phyloP scores from a whole-genome alignment of 139 green algal species.

The Diplosphaera chodatii region DNA sequence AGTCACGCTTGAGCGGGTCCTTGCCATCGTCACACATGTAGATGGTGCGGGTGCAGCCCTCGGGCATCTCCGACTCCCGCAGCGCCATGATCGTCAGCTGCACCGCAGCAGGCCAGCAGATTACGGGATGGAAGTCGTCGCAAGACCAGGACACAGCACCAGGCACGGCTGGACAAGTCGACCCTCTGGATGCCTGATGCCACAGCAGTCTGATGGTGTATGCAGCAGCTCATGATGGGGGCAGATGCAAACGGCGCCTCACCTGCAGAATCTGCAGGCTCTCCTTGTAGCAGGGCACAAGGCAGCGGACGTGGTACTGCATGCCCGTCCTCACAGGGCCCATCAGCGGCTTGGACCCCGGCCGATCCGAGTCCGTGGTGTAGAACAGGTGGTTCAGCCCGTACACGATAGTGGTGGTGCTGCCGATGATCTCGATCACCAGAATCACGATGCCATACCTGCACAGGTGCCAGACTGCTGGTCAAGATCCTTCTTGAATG shows the following conservation, averaged over 20 bases:
- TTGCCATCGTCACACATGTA: constrained; percentile 55
- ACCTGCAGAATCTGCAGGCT: constrained; percentile 18
- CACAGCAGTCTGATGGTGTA: no score
- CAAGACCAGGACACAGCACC: no score
- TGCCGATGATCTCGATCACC: constrained; percentile 21
- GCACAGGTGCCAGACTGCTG: no score
- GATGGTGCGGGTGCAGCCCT: constrained; percentile 17
- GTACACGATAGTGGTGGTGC: constrained; percentile 17
- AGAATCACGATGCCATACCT: constrained; percentile 19
- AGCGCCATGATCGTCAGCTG: constrained; percentile 3
- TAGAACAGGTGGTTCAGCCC: constrained; percentile 20
- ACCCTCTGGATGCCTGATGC: no score
- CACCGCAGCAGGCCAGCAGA: no score
- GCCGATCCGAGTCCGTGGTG: constrained; percentile 11
- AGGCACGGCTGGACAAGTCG: no score
- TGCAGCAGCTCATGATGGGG: no score
- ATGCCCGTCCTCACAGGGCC: background rate
- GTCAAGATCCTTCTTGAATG: no score
- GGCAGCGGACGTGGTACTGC: constrained; percentile 18
- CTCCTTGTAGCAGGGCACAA: constrained; percentile 33
- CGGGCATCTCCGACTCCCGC: constrained; percentile 7
- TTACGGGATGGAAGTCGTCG: no score
- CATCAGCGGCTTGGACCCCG: constrained; percentile 3
- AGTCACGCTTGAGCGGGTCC: constrained; percentile 42
- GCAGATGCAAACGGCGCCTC: no score